A percentile compares a stretch with the other conserved stretches of the same genome.
These are phyloP conservation scores for Agroathelia rolfsii DNA, from an alignment of 1,284 basidiomycete species.

Conservation along the genomic window DNA sequence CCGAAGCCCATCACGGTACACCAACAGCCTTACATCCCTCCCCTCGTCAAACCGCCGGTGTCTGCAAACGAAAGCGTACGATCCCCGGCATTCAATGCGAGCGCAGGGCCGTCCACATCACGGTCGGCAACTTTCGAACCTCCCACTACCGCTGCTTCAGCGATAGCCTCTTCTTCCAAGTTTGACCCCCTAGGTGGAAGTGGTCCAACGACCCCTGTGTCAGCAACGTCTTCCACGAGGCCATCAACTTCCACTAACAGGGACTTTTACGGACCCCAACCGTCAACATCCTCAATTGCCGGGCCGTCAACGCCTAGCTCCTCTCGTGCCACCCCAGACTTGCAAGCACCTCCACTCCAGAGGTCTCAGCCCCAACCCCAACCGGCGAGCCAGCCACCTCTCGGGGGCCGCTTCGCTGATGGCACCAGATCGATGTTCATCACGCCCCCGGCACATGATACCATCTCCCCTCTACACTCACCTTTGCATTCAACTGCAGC, in stretches of 20 bases:
- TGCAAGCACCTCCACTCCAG: conserved; percentile 5
- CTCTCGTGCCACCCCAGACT: conserved; percentile 12
- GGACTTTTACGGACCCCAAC: conserved; percentile 16
- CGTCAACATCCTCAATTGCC: conserved; percentile 41
- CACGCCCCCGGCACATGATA: conserved; percentile 25
- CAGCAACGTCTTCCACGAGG: too few species aligned
- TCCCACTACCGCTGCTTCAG: conserved; percentile 5
- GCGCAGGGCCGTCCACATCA: too few species aligned
- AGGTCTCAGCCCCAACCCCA: conserved; percentile 13
- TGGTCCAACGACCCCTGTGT: too few species aligned
- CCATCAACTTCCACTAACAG: too few species aligned
- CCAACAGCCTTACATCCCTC: too few species aligned
- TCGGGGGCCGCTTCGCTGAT: conserved; percentile 57
- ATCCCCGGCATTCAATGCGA: not conserved
- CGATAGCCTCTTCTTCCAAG: conserved; percentile 2
- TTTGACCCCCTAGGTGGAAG: too few species aligned
- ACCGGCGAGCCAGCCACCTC: conserved; percentile 33
- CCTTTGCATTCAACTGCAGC: conserved; percentile 13
- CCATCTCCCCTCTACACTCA: conserved; percentile 27
- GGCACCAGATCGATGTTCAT: conserved; percentile 73
- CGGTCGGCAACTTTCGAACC: conserved; percentile 10
- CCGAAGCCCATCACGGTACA: too few species aligned
- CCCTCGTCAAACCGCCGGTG: conserved; percentile 33
- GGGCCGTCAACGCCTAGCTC: conserved; percentile 31
- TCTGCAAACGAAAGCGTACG: conserved; percentile 38